These are phyloP conservation scores for Chaetoceros tenuissimus DNA, from an alignment of 108 stramenopile genomes.

Conservation along the genomic window DNA sequence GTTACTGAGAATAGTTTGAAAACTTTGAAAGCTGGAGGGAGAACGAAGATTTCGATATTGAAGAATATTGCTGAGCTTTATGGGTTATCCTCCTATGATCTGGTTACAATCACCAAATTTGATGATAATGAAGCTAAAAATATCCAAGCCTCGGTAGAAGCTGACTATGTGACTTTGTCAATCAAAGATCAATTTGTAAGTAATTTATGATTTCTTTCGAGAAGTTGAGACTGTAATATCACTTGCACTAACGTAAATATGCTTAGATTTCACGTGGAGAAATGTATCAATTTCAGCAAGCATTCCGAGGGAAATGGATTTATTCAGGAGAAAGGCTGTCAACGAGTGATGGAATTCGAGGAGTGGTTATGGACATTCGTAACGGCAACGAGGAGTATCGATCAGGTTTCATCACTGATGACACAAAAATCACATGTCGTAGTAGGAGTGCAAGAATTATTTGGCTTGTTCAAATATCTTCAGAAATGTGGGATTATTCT, in stretches of 20 bases:
- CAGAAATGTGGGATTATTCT: slow-evolving; percentile 97
- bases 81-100: slow-evolving; percentile 64
- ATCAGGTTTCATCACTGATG: slow-evolving; percentile 73
- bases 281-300: slow-evolving; percentile 56
- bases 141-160: slow-evolving; percentile 56
- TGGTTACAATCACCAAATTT: slow-evolving; percentile 76
- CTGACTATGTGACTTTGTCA: slow-evolving; percentile 75
- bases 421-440: slow-evolving; percentile 87
- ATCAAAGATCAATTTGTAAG: slow-evolving; percentile 92
- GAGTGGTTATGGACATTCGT: slow-evolving; percentile 64
- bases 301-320: slow-evolving; percentile 61
- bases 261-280: not conserved
- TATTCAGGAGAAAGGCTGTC: slow-evolving; percentile 75
- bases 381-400: slow-evolving; percentile 43
- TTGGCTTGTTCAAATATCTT: slow-evolving; percentile 94
- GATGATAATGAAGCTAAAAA: slow-evolving; percentile 27
- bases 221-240: slow-evolving; percentile 17
- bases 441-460: slow-evolving; percentile 88
- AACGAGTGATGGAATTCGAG: slow-evolving; percentile 40
- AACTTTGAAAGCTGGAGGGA: slow-evolving; percentile 60
- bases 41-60: slow-evolving; percentile 74
- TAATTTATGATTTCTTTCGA: too few species aligned
- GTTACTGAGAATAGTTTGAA: slow-evolving; percentile 67
- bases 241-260: not conserved
- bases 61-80: slow-evolving; percentile 77